Conservation (phyloP, 306 rosid genomes). For the Arachis hypogaea region DNA sequence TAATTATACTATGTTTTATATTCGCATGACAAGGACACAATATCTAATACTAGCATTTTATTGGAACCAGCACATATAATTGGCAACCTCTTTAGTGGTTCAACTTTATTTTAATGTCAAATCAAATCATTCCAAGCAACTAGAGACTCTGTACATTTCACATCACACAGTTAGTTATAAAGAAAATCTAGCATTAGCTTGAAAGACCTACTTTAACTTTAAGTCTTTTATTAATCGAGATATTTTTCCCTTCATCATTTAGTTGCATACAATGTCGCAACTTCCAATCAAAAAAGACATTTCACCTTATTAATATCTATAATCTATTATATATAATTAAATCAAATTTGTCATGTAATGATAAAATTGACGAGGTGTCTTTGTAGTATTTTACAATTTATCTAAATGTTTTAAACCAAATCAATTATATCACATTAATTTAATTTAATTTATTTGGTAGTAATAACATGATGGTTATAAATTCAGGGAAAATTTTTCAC, state of each 20-base stretch:
- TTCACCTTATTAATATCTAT: neutral
- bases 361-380: too few relatives aligned
- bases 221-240: neutral
- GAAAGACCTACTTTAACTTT: too few relatives aligned
- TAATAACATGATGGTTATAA: too few relatives aligned
- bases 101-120: neutral
- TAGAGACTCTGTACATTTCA: neutral
- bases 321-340: too few relatives aligned
- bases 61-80: neutral
- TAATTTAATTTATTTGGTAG: too few relatives aligned
- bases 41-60: neutral
- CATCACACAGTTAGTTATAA: neutral
- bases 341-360: too few relatives aligned
- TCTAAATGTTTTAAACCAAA: too few relatives aligned
- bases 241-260: conserved; percentile 5
- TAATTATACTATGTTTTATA: neutral
- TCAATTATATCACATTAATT: too few relatives aligned
- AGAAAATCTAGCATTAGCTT: neutral
- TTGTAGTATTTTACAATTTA: too few relatives aligned
- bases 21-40: neutral
- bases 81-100: neutral
- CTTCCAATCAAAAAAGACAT: neutral
- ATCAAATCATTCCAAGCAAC: conserved; percentile 12
- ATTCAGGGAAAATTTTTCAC: too few relatives aligned
- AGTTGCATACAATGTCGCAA: neutral